Base-by-base conservation (phyloP, 768 basidiomycete genomes). In the Hygrophorus pudorinus region DNA sequence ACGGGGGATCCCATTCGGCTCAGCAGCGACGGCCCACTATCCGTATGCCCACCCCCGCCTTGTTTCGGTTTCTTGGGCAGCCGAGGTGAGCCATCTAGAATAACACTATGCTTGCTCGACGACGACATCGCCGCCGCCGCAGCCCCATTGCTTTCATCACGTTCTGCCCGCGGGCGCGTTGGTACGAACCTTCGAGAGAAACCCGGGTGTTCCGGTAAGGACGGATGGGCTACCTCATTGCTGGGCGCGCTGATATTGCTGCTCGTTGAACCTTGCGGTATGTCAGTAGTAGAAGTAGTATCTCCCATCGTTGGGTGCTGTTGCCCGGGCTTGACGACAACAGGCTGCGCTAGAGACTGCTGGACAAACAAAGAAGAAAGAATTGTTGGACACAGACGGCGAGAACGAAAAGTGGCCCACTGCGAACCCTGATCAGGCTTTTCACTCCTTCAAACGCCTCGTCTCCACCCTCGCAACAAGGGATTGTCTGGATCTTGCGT, bases 391-490 rank as follows among this genome's bases (percentile, higher is more conserved):
- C 55, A 62, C 62, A 61, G 60, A 61, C 51, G 24, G 7, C 7
- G 47, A 56, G 55, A 59, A 57, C 41, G 54, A 59, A 56, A 62
- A 65, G 57, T 53, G 55, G 66, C 58, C 67, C 67, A 65, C 53
- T 68, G 71, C 75, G 72, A 75, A 77, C 75, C 75, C 69, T 76
- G 46, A 73, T 68, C 48, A 74, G 65, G 45, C 57, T 58, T 59
- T 67, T 62, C 29, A 73, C 54, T 46, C 64, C 65, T 51, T 47
- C 53, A 49, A 36, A 51, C 48, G 53, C 55, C 43, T 53, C 49
- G 48, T 46, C 48, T 42, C 46, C 52, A 10, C 57, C 41, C 44
- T 54, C 50, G n/a, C 18, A 31, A 16, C 29, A 27, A 21, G 50
- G 27, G 6, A 42, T 40, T 28, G 53, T 50, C 55, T 62, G 58